Percentiles rank a stretch among this genome's conserved stretches.
phyloP scores from a whole-genome alignment of 176 grass and related monocot genomes.

The Themeda triandra region DNA sequence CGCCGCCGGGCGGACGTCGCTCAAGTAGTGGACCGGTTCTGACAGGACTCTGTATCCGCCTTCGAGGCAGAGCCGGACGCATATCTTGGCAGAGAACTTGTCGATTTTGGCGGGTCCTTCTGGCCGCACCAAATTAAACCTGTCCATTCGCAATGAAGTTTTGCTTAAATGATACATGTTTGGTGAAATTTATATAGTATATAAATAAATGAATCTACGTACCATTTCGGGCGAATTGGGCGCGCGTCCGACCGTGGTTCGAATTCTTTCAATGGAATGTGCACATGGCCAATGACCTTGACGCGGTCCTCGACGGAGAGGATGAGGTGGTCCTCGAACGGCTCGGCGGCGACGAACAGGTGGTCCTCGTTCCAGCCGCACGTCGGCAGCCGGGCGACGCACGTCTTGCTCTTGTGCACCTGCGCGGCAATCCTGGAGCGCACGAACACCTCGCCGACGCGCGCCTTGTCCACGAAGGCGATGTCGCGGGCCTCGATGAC shows the following conservation, averaged over 20 bases:
- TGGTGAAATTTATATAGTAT: not conserved
- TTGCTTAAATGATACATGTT: not conserved
- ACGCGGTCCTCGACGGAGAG: slow-evolving; percentile 58
- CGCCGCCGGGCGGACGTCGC: slow-evolving; percentile 57
- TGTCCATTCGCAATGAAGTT: not conserved
- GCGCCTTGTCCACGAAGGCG: slow-evolving; percentile 36
- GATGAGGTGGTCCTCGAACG: slow-evolving; percentile 50
- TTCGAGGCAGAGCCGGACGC: slow-evolving; percentile 47
- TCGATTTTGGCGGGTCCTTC: slow-evolving; percentile 45
- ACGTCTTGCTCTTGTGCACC: slow-evolving; percentile 32
- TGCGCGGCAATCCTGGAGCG: slow-evolving; percentile 29
- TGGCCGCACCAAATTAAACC: slow-evolving; percentile 43
- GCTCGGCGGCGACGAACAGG: slow-evolving; percentile 59
- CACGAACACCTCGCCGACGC: slow-evolving; percentile 52
- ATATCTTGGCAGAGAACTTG: slow-evolving; percentile 43
- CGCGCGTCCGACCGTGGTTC: slow-evolving; percentile 47
- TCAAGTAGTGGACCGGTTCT: slow-evolving; percentile 55
- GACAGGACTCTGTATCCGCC: slow-evolving; percentile 52
- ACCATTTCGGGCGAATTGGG: slow-evolving; percentile 41
- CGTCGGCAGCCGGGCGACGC: slow-evolving; percentile 29
- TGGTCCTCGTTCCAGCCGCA: slow-evolving; percentile 60
- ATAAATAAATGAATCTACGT: not conserved
- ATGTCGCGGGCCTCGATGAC: slow-evolving; percentile 49
- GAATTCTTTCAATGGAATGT: slow-evolving; percentile 38
- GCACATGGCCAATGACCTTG: slow-evolving; percentile 48